phyloP scores from a whole-genome alignment of 116 monocot species.

The Iris pallida region DNA sequence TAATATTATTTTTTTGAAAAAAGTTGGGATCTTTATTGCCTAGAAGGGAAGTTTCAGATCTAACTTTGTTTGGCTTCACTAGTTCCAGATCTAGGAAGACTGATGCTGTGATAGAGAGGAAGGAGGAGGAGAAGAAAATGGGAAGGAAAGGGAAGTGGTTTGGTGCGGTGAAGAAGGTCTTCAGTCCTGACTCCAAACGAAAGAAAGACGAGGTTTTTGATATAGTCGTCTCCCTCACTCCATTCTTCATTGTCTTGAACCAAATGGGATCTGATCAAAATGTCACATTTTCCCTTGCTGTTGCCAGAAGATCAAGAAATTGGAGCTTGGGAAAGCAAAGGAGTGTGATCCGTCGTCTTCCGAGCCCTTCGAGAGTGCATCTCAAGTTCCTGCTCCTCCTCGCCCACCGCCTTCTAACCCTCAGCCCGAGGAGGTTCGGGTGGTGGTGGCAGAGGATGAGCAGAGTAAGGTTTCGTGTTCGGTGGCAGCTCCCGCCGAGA shows the following conservation, averaged over 20 bases:
- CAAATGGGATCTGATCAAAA: constrained; percentile 6
- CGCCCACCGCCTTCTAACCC: constrained; percentile 2
- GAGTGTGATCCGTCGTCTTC: constrained; percentile 2
- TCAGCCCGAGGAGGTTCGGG: background rate
- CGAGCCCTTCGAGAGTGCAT: background rate
- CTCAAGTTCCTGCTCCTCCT: background rate
- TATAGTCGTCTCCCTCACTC: background rate
- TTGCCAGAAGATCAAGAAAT: background rate
- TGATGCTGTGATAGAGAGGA: background rate
- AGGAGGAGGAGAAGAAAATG: constrained; percentile 8
- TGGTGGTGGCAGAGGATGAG: constrained; percentile 5
- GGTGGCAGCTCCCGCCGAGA: background rate
- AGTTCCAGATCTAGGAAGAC: no score
- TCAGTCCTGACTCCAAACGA: constrained; percentile 8
- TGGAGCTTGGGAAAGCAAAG: constrained; percentile 1
- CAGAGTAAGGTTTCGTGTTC: constrained; percentile 10
- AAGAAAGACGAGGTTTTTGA: constrained; percentile 13
- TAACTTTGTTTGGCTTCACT: no score
- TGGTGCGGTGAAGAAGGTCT: constrained; percentile 13
- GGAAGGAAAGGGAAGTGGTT: constrained; percentile 24
- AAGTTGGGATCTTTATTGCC: no score
- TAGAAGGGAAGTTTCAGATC: no score
- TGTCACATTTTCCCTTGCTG: background rate
- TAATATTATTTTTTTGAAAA: no score
- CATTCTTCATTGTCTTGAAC: constrained; percentile 1